These are phyloP conservation scores for Wallacemonas sp. DNA, from an alignment of 208 protist genomes.

Conservation along the genomic window DNA sequence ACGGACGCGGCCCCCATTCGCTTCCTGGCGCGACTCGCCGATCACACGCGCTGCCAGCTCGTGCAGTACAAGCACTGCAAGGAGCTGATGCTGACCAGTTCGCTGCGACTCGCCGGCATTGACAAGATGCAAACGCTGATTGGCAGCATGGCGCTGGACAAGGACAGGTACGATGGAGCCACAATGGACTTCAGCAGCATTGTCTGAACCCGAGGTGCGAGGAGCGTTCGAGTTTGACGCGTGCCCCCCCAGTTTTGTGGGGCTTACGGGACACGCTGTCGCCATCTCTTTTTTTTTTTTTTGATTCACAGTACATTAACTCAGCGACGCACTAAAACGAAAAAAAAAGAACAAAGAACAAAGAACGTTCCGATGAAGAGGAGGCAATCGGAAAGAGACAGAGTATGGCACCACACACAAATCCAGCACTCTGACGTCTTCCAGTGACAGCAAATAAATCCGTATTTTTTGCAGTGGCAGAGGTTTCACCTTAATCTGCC, in stretches of 20 bases:
- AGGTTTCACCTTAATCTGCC: too few relatives aligned
- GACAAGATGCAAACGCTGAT: slow-evolving; percentile 86
- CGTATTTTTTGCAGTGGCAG: too few relatives aligned
- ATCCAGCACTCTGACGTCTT: too few relatives aligned
- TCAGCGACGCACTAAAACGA: background rate
- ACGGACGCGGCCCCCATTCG: slow-evolving; percentile 84
- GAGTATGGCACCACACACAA: too few relatives aligned
- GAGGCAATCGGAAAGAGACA: too few relatives aligned
- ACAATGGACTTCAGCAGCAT: slow-evolving; percentile 76
- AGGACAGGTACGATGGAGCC: slow-evolving; percentile 50
- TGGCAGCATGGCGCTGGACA: slow-evolving; percentile 45
- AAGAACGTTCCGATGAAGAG: too few relatives aligned
- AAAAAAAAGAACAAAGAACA: background rate
- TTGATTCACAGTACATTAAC: too few relatives aligned
- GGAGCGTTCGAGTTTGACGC: too few relatives aligned
- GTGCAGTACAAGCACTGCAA: slow-evolving; percentile 85
- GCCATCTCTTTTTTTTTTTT: too few relatives aligned
- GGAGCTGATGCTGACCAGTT: slow-evolving; percentile 82
- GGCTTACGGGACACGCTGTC: too few relatives aligned
- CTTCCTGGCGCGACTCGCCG: slow-evolving; percentile 77
- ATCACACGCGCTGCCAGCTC: slow-evolving; percentile 82
- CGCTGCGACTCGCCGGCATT: slow-evolving; percentile 81
- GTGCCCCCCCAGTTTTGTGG: too few relatives aligned
- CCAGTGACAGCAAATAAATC: too few relatives aligned
- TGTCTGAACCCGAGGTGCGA: slow-evolving; percentile 35